A percentile compares a stretch with the other conserved stretches of the same genome.
Evolutionary conservation across 192 early-diverging fungal species (phyloP).

Genomic region (Phycomyces nitens): DNA sequence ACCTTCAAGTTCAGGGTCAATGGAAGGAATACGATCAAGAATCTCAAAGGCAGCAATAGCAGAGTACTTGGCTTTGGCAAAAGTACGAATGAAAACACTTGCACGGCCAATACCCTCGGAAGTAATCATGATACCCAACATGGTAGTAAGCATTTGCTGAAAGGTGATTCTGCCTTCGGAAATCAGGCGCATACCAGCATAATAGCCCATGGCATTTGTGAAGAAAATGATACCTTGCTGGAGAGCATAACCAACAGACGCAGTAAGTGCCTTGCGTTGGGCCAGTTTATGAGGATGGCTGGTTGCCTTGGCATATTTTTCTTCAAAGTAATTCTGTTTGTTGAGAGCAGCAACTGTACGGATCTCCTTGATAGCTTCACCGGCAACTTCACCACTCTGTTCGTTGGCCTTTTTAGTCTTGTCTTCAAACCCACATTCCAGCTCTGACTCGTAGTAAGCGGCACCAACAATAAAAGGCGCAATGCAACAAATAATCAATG

Average conservation of each 20-base stretch:
- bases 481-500: constrained; percentile 66
- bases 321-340: constrained; percentile 64
- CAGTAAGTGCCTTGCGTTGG: constrained; percentile 57
- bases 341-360: too few species aligned
- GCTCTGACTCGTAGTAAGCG: constrained; percentile 48
- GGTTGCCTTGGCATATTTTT: constrained; percentile 58
- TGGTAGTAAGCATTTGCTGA: constrained; percentile 58
- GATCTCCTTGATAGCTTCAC: constrained; percentile 80
- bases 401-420: constrained; percentile 75
- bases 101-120: constrained; percentile 61
- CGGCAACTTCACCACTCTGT: constrained; percentile 73
- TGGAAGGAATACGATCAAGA: constrained; percentile 63
- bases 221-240: constrained; percentile 69
- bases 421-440: constrained; percentile 55
- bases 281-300: constrained; percentile 68
- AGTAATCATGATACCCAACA: constrained; percentile 75
- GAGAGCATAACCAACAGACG: constrained; percentile 71
- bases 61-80: too few species aligned
- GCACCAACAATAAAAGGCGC: constrained; percentile 58
- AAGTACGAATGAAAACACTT: constrained; percentile 69
- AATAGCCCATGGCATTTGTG: constrained; percentile 72
- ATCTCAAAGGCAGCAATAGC: constrained; percentile 69
- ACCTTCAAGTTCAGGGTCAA: constrained; percentile 56
- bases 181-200: constrained; percentile 63
- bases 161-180: constrained; percentile 43